phyloP scores from a whole-genome alignment of 2,329 filamentous ascomycete genomes.

The Fusarium sp. region DNA sequence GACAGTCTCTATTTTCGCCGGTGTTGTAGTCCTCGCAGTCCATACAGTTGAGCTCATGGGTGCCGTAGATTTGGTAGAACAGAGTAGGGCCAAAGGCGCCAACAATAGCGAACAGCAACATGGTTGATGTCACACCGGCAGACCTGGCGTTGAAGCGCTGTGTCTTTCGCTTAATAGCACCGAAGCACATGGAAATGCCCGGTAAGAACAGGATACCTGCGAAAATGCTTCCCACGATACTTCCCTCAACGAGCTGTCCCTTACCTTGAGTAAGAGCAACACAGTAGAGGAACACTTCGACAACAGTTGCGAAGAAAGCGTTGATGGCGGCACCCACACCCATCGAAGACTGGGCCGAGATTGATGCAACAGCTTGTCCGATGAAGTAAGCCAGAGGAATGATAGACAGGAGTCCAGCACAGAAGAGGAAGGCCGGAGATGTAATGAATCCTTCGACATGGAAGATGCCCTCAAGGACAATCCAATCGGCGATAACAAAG shows the following conservation, averaged over 20 bases:
- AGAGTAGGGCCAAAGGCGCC: conserved; percentile 94
- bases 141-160: conserved; percentile 98
- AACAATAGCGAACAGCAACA: conserved; percentile 95
- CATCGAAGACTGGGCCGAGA: conserved; percentile 98
- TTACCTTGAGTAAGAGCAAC: conserved; percentile 93
- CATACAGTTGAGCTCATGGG: conserved; percentile 90
- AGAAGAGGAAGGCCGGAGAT: conserved; percentile 85
- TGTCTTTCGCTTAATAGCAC: conserved; percentile 96
- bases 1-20: conserved; percentile 73
- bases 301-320: conserved; percentile 96
- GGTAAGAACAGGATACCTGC: conserved; percentile 94
- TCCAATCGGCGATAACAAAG: conserved; percentile 94
- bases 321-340: conserved; percentile 96
- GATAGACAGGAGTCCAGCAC: conserved; percentile 84
- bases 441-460: conserved; percentile 78
- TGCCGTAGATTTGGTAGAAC: conserved; percentile 99
- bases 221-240: conserved; percentile 97
- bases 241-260: conserved; percentile 90
- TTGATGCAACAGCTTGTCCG: conserved; percentile 96
- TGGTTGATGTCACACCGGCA: conserved; percentile 95
- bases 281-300: conserved; percentile 98
- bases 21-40: conserved; percentile 61
- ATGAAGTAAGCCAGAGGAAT: conserved; percentile 99
- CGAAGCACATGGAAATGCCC: conserved; percentile 97
- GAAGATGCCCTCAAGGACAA: conserved; percentile 74